Evolutionary conservation across 495 filamentous ascomycete genomes (phyloP), one percentile per base, ranked within the genome.

Genomic region (Gamarada debralockiae): DNA sequence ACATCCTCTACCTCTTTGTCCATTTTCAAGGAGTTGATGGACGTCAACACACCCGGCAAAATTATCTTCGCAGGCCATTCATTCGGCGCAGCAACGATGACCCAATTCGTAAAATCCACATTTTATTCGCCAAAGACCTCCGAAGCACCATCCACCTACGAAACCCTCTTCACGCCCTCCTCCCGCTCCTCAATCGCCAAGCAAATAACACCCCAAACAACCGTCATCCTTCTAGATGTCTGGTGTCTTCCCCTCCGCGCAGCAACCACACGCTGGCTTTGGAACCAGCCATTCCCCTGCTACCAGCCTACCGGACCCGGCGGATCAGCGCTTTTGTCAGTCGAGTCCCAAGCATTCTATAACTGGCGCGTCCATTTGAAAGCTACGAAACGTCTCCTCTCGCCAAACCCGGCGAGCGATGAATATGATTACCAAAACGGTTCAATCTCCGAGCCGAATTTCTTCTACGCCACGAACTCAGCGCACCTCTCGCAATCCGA

Each of bases 401-500:
- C 79, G 0, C 66, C 73, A 0, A 54, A 74, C 17, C 81, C 82
- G 5, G 53, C 64, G 3, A 53, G 64, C 45, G 59, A 63, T 34
- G 53, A 61, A 8, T 60, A 61, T 23, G 49, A 55, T 48, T 55
- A 56, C 34, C 58, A 59, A 34, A 48, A 56, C 8, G 33, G 44
- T 3, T 17, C 42, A 6, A 43, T 22, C 9, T 13, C 21, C n/a
- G 17, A 34, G 8, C 81, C 82, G 1, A 59, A 76, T 41, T 72
- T 89, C 48, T 91, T 82, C 65, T 91, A 84, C 60, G 77, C 81
- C 2, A 57, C 66, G 9, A 60, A 67, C 9, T 82, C 78, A 3
- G 86, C 86, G 0, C 88, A 92, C 63, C 71, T 91, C 20, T 81
- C 70, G 31, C 88, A 91, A 68, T 83, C 77, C 14, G 88, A 92